Evolutionary conservation across 2,329 filamentous ascomycete genomes (phyloP).

Genomic region (Colletotrichum chlorophyti): DNA sequence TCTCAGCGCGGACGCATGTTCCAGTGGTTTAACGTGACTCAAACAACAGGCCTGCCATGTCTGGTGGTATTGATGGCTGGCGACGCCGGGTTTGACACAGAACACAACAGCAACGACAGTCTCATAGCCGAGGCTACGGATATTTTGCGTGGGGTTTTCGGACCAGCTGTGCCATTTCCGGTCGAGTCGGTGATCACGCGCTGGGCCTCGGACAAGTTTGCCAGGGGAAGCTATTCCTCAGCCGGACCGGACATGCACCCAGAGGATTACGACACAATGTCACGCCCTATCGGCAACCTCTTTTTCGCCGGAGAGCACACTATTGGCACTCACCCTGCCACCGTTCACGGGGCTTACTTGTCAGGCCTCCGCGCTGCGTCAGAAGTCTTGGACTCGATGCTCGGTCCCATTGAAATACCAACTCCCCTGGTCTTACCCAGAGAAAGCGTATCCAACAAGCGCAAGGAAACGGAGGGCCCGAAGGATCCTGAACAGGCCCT

Average conservation of each 20-base stretch:
- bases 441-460: slow-evolving; percentile 60
- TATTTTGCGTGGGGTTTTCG: slow-evolving; percentile 80
- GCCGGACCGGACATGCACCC: slow-evolving; percentile 82
- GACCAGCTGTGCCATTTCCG: slow-evolving; percentile 74
- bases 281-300: slow-evolving; percentile 81
- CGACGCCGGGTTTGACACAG: slow-evolving; percentile 88
- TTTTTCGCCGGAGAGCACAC: slow-evolving; percentile 98
- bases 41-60: slow-evolving; percentile 86
- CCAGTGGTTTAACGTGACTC: slow-evolving; percentile 95
- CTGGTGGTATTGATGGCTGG: slow-evolving; percentile 95
- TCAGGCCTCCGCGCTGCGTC: slow-evolving; percentile 90
- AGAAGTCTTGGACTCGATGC: slow-evolving; percentile 80
- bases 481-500: slow-evolving; percentile 59
- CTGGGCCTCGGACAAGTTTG: slow-evolving; percentile 90
- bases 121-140: slow-evolving; percentile 82
- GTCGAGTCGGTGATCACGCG: slow-evolving; percentile 88
- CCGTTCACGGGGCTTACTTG: slow-evolving; percentile 94
- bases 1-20: slow-evolving; percentile 89
- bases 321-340: slow-evolving; percentile 93
- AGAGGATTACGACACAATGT: slow-evolving; percentile 94
- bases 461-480: slow-evolving; percentile 54
- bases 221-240: slow-evolving; percentile 94
- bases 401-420: slow-evolving; percentile 82
- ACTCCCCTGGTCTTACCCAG: slow-evolving; percentile 76
- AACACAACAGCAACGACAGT: slow-evolving; percentile 75